Evolutionary conservation across 2,329 filamentous ascomycete genomes (phyloP), one percentile per base, ranked within the genome.

Genomic region (Talaromyces rugulosus): DNA sequence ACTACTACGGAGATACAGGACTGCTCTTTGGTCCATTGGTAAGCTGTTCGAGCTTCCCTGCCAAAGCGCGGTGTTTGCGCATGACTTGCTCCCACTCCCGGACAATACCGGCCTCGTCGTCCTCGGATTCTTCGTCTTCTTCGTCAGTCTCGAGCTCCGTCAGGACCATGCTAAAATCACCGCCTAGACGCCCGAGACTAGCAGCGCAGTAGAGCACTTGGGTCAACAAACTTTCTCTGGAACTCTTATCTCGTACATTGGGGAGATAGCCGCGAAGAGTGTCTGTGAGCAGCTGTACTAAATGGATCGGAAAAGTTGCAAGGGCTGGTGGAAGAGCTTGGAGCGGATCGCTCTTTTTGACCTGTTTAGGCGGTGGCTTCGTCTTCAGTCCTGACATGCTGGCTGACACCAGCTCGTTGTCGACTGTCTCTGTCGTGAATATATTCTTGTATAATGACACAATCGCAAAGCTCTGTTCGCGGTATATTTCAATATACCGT

Each of bases 401-500:
- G 31, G 65, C 55, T 4, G 65, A 54, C 31, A 56, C 59, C n/a
- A 70, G 62, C 56, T 74, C 71, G 23, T 70, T 62, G 28, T 68
- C 70, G 47, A 69, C 69, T 61, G 66, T 66, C 28, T 86, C 82
- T 3, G 85, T 81, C 0, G 89, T 87, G 70, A 96, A 96, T 60
- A 98, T 92, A 70, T 89, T 95, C 70, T 89, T 91, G 76, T 96
- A 97, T 83, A 98, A 92, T 62, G 92, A 96, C 31, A 98, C 87
- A 63, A 98, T 96, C 51, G 89, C 90, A 74, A 99, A 99, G 72
- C 91, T 96, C 76, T 99, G 95, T 76, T 99, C 95, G 58, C 95
- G 89, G 74, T 98, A 98, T 31, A 99, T 92, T 73, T 99, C 95
- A 69, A 99, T 91, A 75, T 96, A 99, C 55, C 93, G 86, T 75